These are phyloP conservation scores for Sodiomyces alkalinus DNA, from an alignment of 2,329 filamentous ascomycete species.

Conservation along the genomic window DNA sequence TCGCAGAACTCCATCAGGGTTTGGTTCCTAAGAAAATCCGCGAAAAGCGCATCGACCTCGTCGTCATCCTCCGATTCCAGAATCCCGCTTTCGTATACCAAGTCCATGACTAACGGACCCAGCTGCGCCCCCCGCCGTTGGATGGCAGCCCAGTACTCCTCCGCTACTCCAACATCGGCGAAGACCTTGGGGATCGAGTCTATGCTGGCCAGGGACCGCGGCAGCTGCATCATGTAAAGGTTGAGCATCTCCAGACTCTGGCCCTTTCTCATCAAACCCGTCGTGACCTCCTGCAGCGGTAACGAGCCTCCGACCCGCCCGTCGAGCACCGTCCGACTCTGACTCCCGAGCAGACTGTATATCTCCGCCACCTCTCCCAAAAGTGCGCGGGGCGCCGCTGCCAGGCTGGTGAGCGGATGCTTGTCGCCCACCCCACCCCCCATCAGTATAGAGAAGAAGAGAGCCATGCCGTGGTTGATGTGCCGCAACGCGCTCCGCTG, in stretches of 20 bases:
- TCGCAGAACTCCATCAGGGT: neutral
- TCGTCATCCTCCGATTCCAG: slow-evolving; percentile 4
- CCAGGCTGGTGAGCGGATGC: slow-evolving; percentile 6
- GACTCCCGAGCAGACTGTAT: slow-evolving; percentile 5
- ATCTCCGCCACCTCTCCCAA: slow-evolving; percentile 6
- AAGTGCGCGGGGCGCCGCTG: slow-evolving; percentile 5
- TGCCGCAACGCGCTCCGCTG: slow-evolving; percentile 24
- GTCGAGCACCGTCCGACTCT: slow-evolving; percentile 5
- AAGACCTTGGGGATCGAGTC: slow-evolving; percentile 18
- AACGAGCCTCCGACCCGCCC: slow-evolving; percentile 3
- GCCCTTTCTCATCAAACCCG: slow-evolving; percentile 3
- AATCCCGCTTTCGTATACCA: neutral
- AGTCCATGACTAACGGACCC: slow-evolving; percentile 2
- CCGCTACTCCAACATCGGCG: slow-evolving; percentile 16
- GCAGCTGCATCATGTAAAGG: slow-evolving; percentile 6
- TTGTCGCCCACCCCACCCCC: slow-evolving; percentile 1
- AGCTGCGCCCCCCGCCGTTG: slow-evolving; percentile 20
- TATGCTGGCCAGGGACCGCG: slow-evolving; percentile 7
- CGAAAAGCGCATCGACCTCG: slow-evolving; percentile 3
- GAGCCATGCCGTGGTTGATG: slow-evolving; percentile 20
- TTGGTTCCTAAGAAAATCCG: neutral
- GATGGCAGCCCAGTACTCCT: slow-evolving; percentile 21
- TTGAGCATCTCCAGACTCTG: slow-evolving; percentile 6
- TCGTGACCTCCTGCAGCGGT: slow-evolving; percentile 4
- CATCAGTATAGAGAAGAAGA: slow-evolving; percentile 5